Conservation (phyloP, 306 rosid genomes). For the Cucurbita pepo region DNA sequence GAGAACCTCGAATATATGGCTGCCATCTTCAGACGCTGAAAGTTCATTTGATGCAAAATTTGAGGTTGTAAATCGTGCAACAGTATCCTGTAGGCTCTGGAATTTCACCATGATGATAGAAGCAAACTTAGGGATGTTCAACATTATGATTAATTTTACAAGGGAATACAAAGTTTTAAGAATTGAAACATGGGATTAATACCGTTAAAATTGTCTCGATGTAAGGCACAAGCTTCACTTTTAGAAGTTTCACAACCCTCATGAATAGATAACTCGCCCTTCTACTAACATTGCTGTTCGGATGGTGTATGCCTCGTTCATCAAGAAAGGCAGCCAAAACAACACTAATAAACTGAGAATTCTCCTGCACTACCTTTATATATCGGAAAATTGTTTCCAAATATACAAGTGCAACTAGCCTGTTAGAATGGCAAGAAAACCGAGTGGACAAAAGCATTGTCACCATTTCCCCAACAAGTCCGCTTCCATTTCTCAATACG, state of each 20-base stretch:
- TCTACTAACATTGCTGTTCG: conserved; percentile 60
- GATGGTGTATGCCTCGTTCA: conserved; percentile 93
- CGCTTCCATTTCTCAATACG: conserved; percentile 47
- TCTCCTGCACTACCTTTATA: conserved; percentile 69
- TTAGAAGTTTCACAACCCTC: conserved; percentile 86
- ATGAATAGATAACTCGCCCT: conserved; percentile 89
- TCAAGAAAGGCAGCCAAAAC: conserved; percentile 87
- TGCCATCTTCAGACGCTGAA: conserved; percentile 78
- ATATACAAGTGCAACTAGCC: conserved; percentile 89
- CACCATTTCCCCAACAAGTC: conserved; percentile 58
- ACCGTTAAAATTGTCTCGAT: conserved; percentile 91
- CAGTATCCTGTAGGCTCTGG: conserved; percentile 71
- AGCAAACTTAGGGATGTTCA: conserved; percentile 2
- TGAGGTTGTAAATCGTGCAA: conserved; percentile 52
- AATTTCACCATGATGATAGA: conserved; percentile 12
- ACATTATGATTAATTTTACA: neutral
- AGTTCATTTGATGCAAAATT: conserved; percentile 40
- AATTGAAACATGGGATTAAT: neutral
- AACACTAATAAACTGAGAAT: conserved; percentile 56
- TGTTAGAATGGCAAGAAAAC: conserved; percentile 79
- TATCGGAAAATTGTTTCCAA: conserved; percentile 85
- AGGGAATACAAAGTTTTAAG: neutral
- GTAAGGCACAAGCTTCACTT: conserved; percentile 74
- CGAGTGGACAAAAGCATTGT: conserved; percentile 62
- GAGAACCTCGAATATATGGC: conserved; percentile 91